Conservation (phyloP, 352 stramenopile species). For the Ophiocytium majus region DNA sequence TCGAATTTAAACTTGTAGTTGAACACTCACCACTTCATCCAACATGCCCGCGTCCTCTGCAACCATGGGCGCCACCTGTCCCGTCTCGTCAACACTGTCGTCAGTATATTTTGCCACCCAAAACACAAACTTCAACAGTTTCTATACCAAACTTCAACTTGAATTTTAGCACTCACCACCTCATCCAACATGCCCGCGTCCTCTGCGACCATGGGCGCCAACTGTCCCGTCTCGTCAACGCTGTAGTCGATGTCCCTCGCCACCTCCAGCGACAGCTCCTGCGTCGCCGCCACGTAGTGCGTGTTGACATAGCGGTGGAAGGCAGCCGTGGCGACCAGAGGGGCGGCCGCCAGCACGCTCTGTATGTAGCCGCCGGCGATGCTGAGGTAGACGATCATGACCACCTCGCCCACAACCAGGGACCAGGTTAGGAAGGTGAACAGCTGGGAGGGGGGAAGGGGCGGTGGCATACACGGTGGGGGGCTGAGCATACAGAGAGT, state of each 20-base stretch:
- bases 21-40: no score
- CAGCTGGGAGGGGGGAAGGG: conserved; percentile 22
- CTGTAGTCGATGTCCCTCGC: background rate
- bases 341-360: conserved; percentile 21
- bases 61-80: no score
- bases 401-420: conserved; percentile 40
- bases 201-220: background rate
- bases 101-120: background rate
- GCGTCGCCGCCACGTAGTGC: background rate
- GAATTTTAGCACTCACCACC: conserved; percentile 34
- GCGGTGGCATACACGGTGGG: no score
- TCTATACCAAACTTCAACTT: conserved; percentile 7
- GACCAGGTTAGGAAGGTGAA: conserved; percentile 38
- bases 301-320: conserved; percentile 28
- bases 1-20: background rate
- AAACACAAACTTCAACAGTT: background rate
- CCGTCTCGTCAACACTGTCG: background rate
- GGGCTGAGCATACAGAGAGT: no score
- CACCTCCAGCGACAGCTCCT: background rate
- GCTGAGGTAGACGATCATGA: conserved; percentile 49
- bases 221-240: background rate
- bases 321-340: conserved; percentile 30
- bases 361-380: conserved; percentile 35
- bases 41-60: no score
- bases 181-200: conserved; percentile 28